A percentile compares a stretch with the other conserved stretches of the same genome.
These are phyloP conservation scores for Ophiocordyceps camponoti-saundersi DNA, from an alignment of 2,329 filamentous ascomycete species.

Conservation along the genomic window DNA sequence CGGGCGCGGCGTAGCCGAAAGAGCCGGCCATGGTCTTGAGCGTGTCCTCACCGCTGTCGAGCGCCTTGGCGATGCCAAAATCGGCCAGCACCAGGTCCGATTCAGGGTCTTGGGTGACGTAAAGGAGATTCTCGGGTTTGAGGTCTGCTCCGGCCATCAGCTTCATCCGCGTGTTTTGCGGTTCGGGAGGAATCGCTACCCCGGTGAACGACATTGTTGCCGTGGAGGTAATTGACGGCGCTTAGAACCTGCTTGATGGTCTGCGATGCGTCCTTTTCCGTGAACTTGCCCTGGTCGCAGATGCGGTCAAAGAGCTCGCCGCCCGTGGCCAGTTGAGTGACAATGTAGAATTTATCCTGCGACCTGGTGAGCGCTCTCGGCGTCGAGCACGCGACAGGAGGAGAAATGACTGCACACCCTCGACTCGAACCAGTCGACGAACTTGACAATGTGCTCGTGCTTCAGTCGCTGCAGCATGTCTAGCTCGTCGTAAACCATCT, in stretches of 20 bases:
- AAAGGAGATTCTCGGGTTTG: conserved; percentile 94
- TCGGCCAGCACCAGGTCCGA: conserved; percentile 89
- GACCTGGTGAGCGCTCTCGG: neutral
- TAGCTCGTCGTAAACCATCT: conserved; percentile 97
- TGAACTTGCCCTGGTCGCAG: conserved; percentile 95
- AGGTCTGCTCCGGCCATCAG: conserved; percentile 46
- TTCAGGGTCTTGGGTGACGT: conserved; percentile 59
- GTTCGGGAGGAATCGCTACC: conserved; percentile 30
- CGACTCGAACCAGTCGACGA: conserved; percentile 98
- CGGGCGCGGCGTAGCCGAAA: conserved; percentile 92
- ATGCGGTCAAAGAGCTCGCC: conserved; percentile 97
- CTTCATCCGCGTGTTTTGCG: neutral
- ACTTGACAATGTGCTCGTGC: conserved; percentile 91
- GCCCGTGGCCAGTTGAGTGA: conserved; percentile 87
- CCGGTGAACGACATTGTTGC: conserved; percentile 90
- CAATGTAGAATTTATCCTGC: conserved; percentile 98
- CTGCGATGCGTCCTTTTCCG: conserved; percentile 91
- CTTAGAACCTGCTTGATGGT: conserved; percentile 89
- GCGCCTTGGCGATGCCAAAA: conserved; percentile 97
- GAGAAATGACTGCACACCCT: conserved; percentile 39
- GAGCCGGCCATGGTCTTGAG: conserved; percentile 97
- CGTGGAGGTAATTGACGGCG: conserved; percentile 86
- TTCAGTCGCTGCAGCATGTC: conserved; percentile 80
- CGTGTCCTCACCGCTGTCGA: conserved; percentile 78
- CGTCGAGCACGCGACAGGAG: neutral